Evolutionary conservation across 2,329 filamentous ascomycete species (phyloP).

Genomic region (Didymella segeticola): DNA sequence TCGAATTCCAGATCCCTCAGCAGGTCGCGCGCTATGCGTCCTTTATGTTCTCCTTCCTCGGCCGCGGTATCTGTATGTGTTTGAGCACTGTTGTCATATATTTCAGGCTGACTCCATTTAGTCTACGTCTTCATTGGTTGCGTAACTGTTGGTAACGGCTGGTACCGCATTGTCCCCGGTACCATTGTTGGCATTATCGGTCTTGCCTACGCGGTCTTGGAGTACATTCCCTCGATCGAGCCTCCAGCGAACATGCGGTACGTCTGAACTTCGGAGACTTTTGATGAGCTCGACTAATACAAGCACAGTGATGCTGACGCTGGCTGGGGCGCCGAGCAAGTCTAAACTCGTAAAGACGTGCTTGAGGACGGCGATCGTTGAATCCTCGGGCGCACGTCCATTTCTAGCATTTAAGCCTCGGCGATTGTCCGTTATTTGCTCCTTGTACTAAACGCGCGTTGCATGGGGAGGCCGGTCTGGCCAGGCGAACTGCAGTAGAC

Average conservation of each 20-base stretch:
- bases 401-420: slow-evolving; percentile 12
- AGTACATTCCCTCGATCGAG: slow-evolving; percentile 60
- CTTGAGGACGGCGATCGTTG: slow-evolving; percentile 38
- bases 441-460: slow-evolving; percentile 23
- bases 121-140: slow-evolving; percentile 97
- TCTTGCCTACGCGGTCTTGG: slow-evolving; percentile 69
- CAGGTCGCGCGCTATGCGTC: slow-evolving; percentile 93
- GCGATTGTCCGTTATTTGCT: slow-evolving; percentile 10
- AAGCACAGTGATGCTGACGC: slow-evolving; percentile 56
- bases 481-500: slow-evolving; percentile 7
- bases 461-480: slow-evolving; percentile 16
- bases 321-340: slow-evolving; percentile 61
- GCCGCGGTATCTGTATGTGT: slow-evolving; percentile 86
- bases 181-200: slow-evolving; percentile 79
- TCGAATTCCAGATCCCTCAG: slow-evolving; percentile 92
- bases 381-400: slow-evolving; percentile 23
- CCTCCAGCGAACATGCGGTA: slow-evolving; percentile 62
- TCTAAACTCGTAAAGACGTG: slow-evolving; percentile 41
- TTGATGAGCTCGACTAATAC: slow-evolving; percentile 5
- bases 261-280: slow-evolving; percentile 3
- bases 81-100: not conserved
- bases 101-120: slow-evolving; percentile 48
- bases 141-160: slow-evolving; percentile 74
- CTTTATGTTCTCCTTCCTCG: slow-evolving; percentile 97
- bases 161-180: slow-evolving; percentile 77